These are phyloP conservation scores for Galerina marginata DNA, from an alignment of 768 basidiomycete species.

Conservation along the genomic window DNA sequence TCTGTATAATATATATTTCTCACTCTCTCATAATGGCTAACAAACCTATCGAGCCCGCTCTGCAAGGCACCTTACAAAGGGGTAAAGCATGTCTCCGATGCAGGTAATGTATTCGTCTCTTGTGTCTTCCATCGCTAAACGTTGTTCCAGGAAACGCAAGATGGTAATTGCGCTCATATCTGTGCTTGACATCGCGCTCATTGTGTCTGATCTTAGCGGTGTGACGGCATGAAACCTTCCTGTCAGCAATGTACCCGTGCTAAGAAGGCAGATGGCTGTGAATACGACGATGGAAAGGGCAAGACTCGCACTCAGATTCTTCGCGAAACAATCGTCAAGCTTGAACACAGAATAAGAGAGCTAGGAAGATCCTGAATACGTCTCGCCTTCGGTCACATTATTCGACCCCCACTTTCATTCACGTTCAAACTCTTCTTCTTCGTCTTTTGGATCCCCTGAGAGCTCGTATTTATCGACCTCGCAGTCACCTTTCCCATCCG, in stretches of 20 bases:
- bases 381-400: conserved; percentile 70
- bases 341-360: conserved; percentile 74
- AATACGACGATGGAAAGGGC: conserved; percentile 85
- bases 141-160: conserved; percentile 62
- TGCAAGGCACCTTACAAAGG: conserved; percentile 58
- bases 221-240: conserved; percentile 77
- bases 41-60: conserved; percentile 44
- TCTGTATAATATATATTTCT: conserved; percentile 39
- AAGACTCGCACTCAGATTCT: conserved; percentile 83
- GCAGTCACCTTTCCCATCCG: conserved; percentile 58
- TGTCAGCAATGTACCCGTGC: conserved; percentile 81
- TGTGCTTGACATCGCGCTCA: conserved; percentile 4
- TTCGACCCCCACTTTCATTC: conserved; percentile 67
- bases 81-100: conserved; percentile 77
- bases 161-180: conserved; percentile 48
- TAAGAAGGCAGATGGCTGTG: conserved; percentile 76
- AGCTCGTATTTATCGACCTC: conserved; percentile 57
- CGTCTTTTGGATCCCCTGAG: conserved; percentile 58
- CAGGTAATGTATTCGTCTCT: conserved; percentile 50
- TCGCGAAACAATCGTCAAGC: conserved; percentile 75
- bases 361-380: conserved; percentile 79
- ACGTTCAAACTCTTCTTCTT: conserved; percentile 60
- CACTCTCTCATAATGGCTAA: conserved; percentile 52
- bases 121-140: conserved; percentile 14
- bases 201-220: conserved; percentile 54